Percentiles rank a stretch among this genome's conserved stretches.
phyloP scores from a whole-genome alignment of 1,284 basidiomycete genomes.

The Pterulicium gracile region DNA sequence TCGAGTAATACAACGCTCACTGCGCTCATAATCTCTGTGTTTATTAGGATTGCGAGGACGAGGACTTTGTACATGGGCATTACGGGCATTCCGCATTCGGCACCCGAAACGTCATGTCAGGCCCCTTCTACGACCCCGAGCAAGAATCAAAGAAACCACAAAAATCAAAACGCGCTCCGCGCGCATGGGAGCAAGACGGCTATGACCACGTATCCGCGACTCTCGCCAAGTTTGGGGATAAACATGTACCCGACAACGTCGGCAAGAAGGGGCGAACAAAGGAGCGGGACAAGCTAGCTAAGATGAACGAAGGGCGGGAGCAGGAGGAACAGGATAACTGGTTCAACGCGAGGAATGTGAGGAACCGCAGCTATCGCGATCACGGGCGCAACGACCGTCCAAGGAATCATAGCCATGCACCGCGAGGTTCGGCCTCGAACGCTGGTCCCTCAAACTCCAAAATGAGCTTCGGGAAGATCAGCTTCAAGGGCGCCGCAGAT shows the following conservation, averaged over 20 bases:
- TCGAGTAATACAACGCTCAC: conserved; percentile 1
- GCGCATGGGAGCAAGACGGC: conserved; percentile 31
- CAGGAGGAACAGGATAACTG: conserved; percentile 38
- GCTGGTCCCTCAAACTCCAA: neutral
- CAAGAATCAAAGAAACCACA: conserved; percentile 14
- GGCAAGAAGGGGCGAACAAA: conserved; percentile 54
- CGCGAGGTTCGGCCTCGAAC: neutral
- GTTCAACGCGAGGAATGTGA: conserved; percentile 29
- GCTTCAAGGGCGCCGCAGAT: neutral
- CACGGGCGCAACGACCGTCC: conserved; percentile 7
- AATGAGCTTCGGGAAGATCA: neutral
- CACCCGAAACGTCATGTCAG: conserved; percentile 49
- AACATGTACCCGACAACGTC: conserved; percentile 41
- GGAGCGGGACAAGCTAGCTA: conserved; percentile 43
- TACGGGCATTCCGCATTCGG: conserved; percentile 70
- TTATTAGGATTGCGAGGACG: conserved; percentile 59
- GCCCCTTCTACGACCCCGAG: conserved; percentile 58
- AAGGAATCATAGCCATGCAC: neutral
- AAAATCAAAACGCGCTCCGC: conserved; percentile 15
- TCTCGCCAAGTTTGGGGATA: conserved; percentile 14
- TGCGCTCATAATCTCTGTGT: conserved; percentile 5
- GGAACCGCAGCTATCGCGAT: conserved; percentile 3
- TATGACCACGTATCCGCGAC: conserved; percentile 15
- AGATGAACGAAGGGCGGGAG: too few relatives aligned
- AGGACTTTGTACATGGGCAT: conserved; percentile 37